Base-by-base conservation (phyloP, 495 filamentous ascomycete genomes). In the Aspergillus steynii region DNA sequence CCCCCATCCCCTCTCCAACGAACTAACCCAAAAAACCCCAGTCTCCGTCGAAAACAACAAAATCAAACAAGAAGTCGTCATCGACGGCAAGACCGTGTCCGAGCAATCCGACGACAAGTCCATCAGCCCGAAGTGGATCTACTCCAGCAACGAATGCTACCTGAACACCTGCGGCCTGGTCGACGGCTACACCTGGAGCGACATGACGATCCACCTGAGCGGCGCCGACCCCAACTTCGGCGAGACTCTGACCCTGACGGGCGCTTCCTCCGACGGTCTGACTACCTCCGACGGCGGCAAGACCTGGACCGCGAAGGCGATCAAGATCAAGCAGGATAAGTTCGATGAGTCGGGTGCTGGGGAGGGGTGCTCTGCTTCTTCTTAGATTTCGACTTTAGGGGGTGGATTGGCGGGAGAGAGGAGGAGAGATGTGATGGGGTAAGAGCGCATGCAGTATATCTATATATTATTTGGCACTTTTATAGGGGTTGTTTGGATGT, bases 141-240 rank as follows among this genome's bases (percentile, higher is more conserved):
- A 65, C 61, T 68, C 66, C 31, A 61, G 63, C 53, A 63, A 68
- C 53, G 66, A 68, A 48, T 68, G 66, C 63, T 68, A 68, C 61
- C 62, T 59, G 15, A 58, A 60, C 15, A 60, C 34, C 56, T 68
- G 66, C 34, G 66, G 66, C 29, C 54, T 59, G 15, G 29, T 65
- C 7, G 37, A 12, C 29, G 49, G 51, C 12, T 68, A 63, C 58
- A 53, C 57, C 62, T 64, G 56, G 66, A 52, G 56, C 54, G 63
- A 68, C 57, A 31, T 68, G 32, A 68, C 65, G 20, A 62, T 68
- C 50, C 55, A 61, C 9, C 57, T 68, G 2, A 65, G 60, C 29
- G 60, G 50, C 34, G 60, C 57, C 8, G 62, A 68, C 28, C 48
- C 32, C 20, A 62, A 47, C 29, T 65, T 68, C 48, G 62, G 58